Evolutionary conservation across 2,329 filamentous ascomycete species (phyloP).

Genomic region (Colletotrichum ledebouriae): DNA sequence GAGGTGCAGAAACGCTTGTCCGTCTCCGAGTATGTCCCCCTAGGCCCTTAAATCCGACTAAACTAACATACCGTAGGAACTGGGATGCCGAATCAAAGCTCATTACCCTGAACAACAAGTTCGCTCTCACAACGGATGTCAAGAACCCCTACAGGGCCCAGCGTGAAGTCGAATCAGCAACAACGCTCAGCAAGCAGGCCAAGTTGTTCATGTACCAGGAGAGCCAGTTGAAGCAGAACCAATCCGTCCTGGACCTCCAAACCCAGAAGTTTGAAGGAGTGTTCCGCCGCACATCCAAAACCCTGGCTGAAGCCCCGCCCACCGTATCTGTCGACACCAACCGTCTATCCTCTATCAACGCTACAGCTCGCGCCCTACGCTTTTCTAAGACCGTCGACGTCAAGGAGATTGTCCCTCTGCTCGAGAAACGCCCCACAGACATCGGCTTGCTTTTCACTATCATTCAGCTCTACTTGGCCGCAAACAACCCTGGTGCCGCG

Average conservation of each 20-base stretch:
- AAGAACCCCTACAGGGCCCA: slow-evolving; percentile 78
- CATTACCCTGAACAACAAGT: slow-evolving; percentile 75
- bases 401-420: slow-evolving; percentile 75
- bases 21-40: slow-evolving; percentile 67
- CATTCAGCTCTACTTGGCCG: slow-evolving; percentile 83
- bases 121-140: slow-evolving; percentile 56
- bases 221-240: slow-evolving; percentile 68
- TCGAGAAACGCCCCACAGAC: slow-evolving; percentile 82
- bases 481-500: slow-evolving; percentile 79
- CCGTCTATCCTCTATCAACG: slow-evolving; percentile 67
- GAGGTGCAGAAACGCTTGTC: slow-evolving; percentile 73
- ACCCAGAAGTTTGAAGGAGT: slow-evolving; percentile 77
- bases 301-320: slow-evolving; percentile 52
- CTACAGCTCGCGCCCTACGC: slow-evolving; percentile 69
- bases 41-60: background rate
- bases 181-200: slow-evolving; percentile 67
- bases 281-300: slow-evolving; percentile 59
- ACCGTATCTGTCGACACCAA: slow-evolving; percentile 52
- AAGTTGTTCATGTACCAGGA: slow-evolving; percentile 80
- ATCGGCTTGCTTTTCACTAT: slow-evolving; percentile 84
- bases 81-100: slow-evolving; percentile 75
- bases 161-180: slow-evolving; percentile 69
- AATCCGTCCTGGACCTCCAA: slow-evolving; percentile 73
- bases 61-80: slow-evolving; percentile 63
- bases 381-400: slow-evolving; percentile 74